Conservation (phyloP, 805 yeast species). For the Wickerhamomyces queroliae region DNA sequence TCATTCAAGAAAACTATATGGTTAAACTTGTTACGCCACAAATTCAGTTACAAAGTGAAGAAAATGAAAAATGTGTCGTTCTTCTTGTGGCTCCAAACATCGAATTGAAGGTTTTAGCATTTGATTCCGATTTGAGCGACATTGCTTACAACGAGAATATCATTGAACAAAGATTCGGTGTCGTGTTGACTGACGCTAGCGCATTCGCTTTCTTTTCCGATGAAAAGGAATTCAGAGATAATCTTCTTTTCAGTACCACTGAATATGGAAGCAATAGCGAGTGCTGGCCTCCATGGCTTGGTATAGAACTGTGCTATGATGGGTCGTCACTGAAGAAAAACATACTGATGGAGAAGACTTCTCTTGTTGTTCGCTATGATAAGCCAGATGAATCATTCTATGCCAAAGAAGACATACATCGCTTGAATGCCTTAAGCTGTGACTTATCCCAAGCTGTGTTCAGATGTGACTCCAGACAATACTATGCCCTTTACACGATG, state of each 20-base stretch:
- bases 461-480: conserved; percentile 69
- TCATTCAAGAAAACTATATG: conserved; percentile 48
- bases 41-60: conserved; percentile 57
- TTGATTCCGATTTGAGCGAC: conserved; percentile 41
- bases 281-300: conserved; percentile 90
- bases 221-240: conserved; percentile 35
- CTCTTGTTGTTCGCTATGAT: conserved; percentile 57
- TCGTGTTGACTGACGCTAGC: conserved; percentile 62
- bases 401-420: conserved; percentile 22
- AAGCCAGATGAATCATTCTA: conserved; percentile 40
- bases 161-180: conserved; percentile 65
- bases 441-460: conserved; percentile 68
- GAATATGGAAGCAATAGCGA: conserved; percentile 59
- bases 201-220: conserved; percentile 59
- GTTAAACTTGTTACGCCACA: conserved; percentile 77
- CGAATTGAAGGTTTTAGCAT: conserved; percentile 61
- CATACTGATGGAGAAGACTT: conserved; percentile 57
- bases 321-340: conserved; percentile 39
- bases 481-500: conserved; percentile 58
- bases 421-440: conserved; percentile 45
- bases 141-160: conserved; percentile 38
- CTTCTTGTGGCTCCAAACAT: conserved; percentile 71
- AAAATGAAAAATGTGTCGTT: conserved; percentile 51
- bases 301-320: conserved; percentile 61
- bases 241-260: conserved; percentile 37